phyloP scores from a whole-genome alignment of 805 yeast genomes.

The Yarrowia sp. region DNA sequence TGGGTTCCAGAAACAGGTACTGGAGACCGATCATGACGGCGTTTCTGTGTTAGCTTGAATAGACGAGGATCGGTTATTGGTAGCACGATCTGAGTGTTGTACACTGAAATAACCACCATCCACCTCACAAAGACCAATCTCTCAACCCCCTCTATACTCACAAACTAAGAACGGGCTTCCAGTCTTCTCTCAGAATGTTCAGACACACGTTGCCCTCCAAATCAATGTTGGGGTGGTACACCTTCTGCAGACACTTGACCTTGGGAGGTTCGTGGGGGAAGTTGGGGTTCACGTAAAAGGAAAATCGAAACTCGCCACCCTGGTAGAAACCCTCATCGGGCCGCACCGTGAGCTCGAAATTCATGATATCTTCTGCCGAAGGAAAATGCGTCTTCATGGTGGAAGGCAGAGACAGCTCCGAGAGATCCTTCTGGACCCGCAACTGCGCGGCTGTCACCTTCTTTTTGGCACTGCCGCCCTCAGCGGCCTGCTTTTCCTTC shows the following conservation, averaged over 20 bases:
- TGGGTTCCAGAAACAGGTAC: slow-evolving; percentile 87
- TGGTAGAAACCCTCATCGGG: slow-evolving; percentile 79
- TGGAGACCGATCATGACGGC: slow-evolving; percentile 84
- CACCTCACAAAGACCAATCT: no score
- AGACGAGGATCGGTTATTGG: no score
- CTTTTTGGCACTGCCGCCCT: slow-evolving; percentile 48
- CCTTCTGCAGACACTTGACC: slow-evolving; percentile 70
- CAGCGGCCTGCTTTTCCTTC: slow-evolving; percentile 63
- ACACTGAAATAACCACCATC: no score
- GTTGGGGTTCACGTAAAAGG: slow-evolving; percentile 67
- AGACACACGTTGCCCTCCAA: slow-evolving; percentile 88
- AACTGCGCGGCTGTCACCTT: slow-evolving; percentile 69
- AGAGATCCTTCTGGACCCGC: slow-evolving; percentile 74
- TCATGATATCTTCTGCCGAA: slow-evolving; percentile 64
- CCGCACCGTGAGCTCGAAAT: slow-evolving; percentile 61
- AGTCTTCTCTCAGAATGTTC: slow-evolving; percentile 90
- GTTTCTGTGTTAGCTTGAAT: slow-evolving; percentile 51
- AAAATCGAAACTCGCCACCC: slow-evolving; percentile 73
- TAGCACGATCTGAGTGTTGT: no score
- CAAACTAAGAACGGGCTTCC: slow-evolving; percentile 91
- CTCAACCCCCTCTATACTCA: slow-evolving; percentile 38
- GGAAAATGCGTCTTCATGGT: slow-evolving; percentile 62
- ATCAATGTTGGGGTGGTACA: slow-evolving; percentile 95
- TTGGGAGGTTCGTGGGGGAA: slow-evolving; percentile 95
- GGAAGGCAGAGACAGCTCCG: slow-evolving; percentile 69